Base-by-base conservation (phyloP, 305 asterid genomes). In the Coffea humblotiana region DNA sequence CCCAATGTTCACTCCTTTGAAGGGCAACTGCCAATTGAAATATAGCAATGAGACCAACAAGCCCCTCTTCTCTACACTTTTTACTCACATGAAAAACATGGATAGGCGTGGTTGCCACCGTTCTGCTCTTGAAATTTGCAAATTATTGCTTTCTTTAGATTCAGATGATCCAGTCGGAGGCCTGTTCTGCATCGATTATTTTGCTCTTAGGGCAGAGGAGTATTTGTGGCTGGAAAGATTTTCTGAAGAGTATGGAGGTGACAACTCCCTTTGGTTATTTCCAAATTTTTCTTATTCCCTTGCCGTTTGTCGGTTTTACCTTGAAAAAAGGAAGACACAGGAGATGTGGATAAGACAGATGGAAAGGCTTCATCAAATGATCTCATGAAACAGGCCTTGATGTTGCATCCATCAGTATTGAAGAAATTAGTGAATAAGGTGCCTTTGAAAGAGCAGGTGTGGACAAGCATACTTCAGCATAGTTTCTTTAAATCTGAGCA, bases 41-140 rank as follows among this genome's bases (percentile, higher is more conserved):
- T 91, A 89, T 72, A 86, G 77, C 77, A 94, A 91, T 60, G 98
- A 94, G 75, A 85, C 89, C 35, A 95, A 95, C 90, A 95, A 87
- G 84, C 94, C 94, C 27, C 83, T 95, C 75, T 95, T 94, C 89
- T 81, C 90, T 27, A 82, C 94, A 43, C 95, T 95, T 77, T 94
- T 91, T 69, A 82, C 89, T 61, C 97, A 95, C 90, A 92, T 95
- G 95, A 95, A 90, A 85, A 91, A 90, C 89, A 94, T 95, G 99
- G 99, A 92, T 82, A 87, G 96, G 80, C 96, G 98, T 68, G 98
- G 99, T 73, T 94, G 98, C 89, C 98, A 95, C 83, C 91, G 98
- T 74, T 92, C 96, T 72, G 98, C 99, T 18, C 97, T 95, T 67
- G 99, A 95, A 87, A 90, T 92, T 83, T 92, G 97, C 82, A 95